These are phyloP conservation scores for Pholiota adiposa DNA, from an alignment of 1,284 basidiomycete species.

Conservation along the genomic window DNA sequence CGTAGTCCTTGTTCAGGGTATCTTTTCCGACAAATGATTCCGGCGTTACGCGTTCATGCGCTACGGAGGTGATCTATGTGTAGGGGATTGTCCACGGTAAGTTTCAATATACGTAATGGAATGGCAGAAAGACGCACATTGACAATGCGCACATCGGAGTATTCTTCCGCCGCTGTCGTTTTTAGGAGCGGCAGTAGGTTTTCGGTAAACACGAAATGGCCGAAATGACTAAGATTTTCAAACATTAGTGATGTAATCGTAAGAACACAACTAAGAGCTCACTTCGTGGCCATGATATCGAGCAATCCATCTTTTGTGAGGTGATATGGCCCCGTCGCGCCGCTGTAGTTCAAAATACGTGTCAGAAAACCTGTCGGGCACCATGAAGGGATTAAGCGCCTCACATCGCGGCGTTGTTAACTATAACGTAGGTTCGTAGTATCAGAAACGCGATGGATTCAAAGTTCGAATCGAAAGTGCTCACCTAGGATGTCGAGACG, in stretches of 20 bases:
- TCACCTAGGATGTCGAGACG: slow-evolving; percentile 40
- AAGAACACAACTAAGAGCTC: slow-evolving; percentile 11
- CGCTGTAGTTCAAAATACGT: not conserved
- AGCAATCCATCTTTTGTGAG: slow-evolving; percentile 37
- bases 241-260: not conserved
- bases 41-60: slow-evolving; percentile 10
- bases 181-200: slow-evolving; percentile 51
- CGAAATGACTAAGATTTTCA: slow-evolving; percentile 41
- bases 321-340: slow-evolving; percentile 24
- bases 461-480: slow-evolving; percentile 1
- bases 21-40: slow-evolving; percentile 10
- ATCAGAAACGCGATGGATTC: too few species aligned
- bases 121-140: slow-evolving; percentile 37
- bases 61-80: slow-evolving; percentile 23
- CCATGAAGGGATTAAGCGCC: not conserved
- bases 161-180: slow-evolving; percentile 43
- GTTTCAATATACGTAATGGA: not conserved
- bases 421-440: too few species aligned
- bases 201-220: slow-evolving; percentile 51
- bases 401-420: slow-evolving; percentile 34
- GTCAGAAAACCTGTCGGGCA: not conserved
- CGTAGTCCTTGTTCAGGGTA: slow-evolving; percentile 13
- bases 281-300: slow-evolving; percentile 48
- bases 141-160: slow-evolving; percentile 56
- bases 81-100: too few species aligned